These are phyloP conservation scores for Leccinum fallax DNA, from an alignment of 1,284 basidiomycete genomes.

Conservation along the genomic window DNA sequence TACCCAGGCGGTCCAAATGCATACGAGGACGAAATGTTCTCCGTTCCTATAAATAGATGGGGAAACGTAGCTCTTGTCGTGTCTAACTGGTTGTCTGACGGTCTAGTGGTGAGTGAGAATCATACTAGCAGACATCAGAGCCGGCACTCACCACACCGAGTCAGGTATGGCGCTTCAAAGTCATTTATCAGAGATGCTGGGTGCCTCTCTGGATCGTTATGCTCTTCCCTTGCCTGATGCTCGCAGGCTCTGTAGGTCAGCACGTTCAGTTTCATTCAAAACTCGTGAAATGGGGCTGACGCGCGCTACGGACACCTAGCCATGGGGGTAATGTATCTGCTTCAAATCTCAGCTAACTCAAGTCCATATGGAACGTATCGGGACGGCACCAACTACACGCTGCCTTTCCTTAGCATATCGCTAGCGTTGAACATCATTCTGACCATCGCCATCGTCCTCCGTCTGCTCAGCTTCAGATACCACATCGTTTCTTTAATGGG, in stretches of 20 bases:
- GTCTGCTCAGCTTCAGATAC: neutral
- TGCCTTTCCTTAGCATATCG: neutral
- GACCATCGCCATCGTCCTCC: neutral
- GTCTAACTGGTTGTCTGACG: neutral
- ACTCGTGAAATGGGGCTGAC: neutral
- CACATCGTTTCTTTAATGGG: neutral
- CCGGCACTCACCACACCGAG: neutral
- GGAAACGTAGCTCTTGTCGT: neutral
- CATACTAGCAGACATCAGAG: neutral
- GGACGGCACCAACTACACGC: neutral
- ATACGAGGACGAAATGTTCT: neutral
- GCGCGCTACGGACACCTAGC: neutral
- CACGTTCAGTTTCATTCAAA: neutral
- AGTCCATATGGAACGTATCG: neutral
- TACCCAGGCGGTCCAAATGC: neutral
- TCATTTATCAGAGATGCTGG: neutral
- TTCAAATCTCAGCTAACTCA: neutral
- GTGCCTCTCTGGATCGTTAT: neutral
- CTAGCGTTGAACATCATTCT: neutral
- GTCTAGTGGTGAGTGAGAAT: neutral
- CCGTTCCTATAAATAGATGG: neutral
- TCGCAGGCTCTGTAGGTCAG: neutral
- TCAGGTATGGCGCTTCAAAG: neutral
- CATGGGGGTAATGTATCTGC: neutral
- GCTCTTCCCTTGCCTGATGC: neutral